phyloP scores from a whole-genome alignment of 129 eudicot genomes.

The Artemisia annua region DNA sequence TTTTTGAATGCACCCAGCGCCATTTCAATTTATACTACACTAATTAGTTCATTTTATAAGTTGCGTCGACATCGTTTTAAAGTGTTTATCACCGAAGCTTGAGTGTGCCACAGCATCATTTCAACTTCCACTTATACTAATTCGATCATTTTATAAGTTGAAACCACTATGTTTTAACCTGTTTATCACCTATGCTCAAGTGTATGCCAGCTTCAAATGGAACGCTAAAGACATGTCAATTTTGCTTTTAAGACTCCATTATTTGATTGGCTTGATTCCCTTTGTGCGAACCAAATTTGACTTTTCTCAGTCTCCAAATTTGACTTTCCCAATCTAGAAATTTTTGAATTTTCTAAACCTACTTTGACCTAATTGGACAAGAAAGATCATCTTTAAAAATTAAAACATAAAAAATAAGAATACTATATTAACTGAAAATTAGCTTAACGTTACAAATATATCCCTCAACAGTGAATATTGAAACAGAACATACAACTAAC shows the following conservation, averaged over 20 bases:
- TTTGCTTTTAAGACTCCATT: constrained; percentile 8
- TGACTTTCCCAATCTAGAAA: constrained; percentile 24
- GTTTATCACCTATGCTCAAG: no score
- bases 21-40: background rate
- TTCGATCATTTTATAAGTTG: background rate
- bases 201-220: background rate
- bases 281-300: constrained; percentile 22
- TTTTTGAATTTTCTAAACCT: background rate
- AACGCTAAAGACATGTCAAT: constrained; percentile 7
- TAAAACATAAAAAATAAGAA: background rate
- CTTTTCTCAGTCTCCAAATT: constrained; percentile 15
- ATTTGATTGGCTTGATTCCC: constrained; percentile 6
- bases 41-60: background rate
- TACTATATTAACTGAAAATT: background rate
- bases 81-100: no score
- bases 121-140: background rate
- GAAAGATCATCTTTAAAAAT: no score
- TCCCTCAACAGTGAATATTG: constrained; percentile 15
- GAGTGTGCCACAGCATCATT: no score
- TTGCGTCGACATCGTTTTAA: background rate
- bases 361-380: background rate
- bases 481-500: constrained; percentile 14
- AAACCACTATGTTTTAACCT: background rate
- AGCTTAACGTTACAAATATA: constrained; percentile 21
- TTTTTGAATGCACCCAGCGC: no score